Base-by-base conservation (phyloP, 495 filamentous ascomycete species). In the Trichocladium uniseriatum region DNA sequence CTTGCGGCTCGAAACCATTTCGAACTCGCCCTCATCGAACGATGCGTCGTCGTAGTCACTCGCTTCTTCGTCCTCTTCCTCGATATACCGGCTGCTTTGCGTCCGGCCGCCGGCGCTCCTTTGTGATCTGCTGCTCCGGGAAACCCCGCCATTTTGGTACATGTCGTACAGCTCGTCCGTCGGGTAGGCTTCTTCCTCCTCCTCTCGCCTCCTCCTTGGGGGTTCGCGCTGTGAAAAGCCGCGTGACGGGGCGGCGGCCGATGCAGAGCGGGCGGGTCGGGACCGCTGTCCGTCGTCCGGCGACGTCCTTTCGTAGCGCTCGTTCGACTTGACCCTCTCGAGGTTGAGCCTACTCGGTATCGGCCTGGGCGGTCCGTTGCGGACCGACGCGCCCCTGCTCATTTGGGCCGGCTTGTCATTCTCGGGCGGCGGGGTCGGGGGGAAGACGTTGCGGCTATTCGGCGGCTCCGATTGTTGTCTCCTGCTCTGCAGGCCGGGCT, bases 341-440 rank as follows among this genome's bases (percentile, higher is more conserved):
- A 79, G 77, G 51, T 78, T 76, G 44, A 79, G 66, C 39, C 72
- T 71, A 24, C 72, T 69, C 15, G 73, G 74, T 57, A 72, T 67
- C 18, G 74, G 74, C 53, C 73, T 78, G 24, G 24, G 24, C 3
- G 66, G 63, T 7, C 76, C 75, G 55, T 71, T 77, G 44, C 76
- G 74, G 19, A 78, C 74, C 0, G 76, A 79, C 27, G 73, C 70
- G 27, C 68, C 76, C 10, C 76, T 65, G 57, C 61, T 75, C 62
- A 75, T 62, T 16, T 58, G 57, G 11, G 59, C 52, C 6, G 72
- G 71, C 54, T 74, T 77, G 54, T 88, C 89, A 54, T 78, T 76
- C 68, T 97, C 94, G 34, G 92, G 94, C 6, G 92, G 92, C 40
- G 92, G 92, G 14, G 92, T 98, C 29, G 92, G 92, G 5, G 92